Conservation (phyloP, 2,329 filamentous ascomycete genomes). For the Neurospora sp. region DNA sequence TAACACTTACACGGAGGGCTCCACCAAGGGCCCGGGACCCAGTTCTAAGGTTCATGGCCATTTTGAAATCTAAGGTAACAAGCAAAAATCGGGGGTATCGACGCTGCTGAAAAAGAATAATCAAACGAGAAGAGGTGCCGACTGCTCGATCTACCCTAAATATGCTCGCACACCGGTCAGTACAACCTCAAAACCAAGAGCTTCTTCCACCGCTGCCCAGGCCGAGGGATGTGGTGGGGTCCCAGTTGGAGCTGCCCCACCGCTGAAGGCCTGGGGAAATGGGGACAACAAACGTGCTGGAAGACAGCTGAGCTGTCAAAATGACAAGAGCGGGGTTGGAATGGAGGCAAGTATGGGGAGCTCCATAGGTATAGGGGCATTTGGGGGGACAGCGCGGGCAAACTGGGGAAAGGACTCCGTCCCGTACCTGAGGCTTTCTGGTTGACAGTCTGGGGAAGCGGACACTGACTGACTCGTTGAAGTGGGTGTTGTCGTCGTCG, state of each 20-base stretch:
- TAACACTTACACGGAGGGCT: constrained; percentile 47
- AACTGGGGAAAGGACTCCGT: background rate
- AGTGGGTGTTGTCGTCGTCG: background rate
- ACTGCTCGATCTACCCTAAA: background rate
- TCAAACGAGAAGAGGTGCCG: background rate
- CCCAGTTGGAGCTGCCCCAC: constrained; percentile 1
- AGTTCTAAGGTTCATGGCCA: constrained; percentile 55
- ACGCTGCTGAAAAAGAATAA: background rate
- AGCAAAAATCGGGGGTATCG: background rate
- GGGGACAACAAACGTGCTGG: background rate
- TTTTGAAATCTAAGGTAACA: background rate
- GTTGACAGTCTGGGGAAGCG: background rate
- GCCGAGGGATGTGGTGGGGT: constrained; percentile 5
- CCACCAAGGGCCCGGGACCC: constrained; percentile 53
- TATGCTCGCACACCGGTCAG: background rate
- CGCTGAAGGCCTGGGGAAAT: constrained; percentile 11
- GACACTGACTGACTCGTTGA: background rate
- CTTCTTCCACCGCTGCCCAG: constrained; percentile 1
- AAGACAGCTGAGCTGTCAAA: background rate
- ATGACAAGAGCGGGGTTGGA: background rate
- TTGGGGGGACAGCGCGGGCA: background rate
- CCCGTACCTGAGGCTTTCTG: background rate
- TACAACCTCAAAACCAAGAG: background rate
- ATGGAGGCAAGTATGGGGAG: background rate
- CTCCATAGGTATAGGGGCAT: background rate